Evolutionary conservation across 495 filamentous ascomycete genomes (phyloP).

Genomic region (Lindgomyces ingoldianus): DNA sequence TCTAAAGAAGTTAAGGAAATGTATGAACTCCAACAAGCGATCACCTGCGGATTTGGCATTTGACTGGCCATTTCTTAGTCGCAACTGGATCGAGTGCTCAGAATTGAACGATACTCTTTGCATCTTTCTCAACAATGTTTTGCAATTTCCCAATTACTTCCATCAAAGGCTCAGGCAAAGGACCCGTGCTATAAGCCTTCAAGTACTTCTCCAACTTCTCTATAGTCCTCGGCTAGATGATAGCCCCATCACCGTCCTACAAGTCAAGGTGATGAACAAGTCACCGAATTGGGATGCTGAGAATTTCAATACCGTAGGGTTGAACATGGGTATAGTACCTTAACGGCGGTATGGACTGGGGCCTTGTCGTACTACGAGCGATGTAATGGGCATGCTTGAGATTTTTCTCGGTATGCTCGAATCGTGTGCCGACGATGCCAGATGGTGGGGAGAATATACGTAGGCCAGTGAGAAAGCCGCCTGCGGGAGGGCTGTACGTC

Average conservation of each 20-base stretch:
- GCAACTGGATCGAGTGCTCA: no score
- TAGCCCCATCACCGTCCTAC: slow-evolving; percentile 3
- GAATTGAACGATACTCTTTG: background rate
- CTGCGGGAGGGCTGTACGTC: slow-evolving; percentile 6
- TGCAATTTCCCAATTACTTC: background rate
- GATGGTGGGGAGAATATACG: background rate
- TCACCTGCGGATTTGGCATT: no score
- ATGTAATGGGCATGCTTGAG: background rate
- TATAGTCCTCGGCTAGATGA: background rate
- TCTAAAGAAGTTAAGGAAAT: no score
- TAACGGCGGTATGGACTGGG: background rate
- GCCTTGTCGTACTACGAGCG: background rate
- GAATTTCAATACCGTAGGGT: background rate
- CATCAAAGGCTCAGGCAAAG: background rate
- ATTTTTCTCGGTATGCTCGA: slow-evolving; percentile 1
- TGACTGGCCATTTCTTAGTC: no score
- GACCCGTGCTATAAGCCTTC: background rate
- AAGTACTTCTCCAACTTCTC: slow-evolving; percentile 11
- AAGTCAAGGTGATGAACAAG: background rate
- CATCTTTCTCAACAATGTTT: background rate
- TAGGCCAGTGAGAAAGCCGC: slow-evolving; percentile 45
- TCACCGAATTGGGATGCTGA: background rate
- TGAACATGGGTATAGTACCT: background rate
- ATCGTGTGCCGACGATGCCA: background rate
- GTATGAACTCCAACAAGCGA: no score